Percentiles rank a stretch among this genome's conserved stretches.
These are phyloP conservation scores for Bruguiera hainesii DNA, from an alignment of 441 rosid genomes.

Conservation along the genomic window DNA sequence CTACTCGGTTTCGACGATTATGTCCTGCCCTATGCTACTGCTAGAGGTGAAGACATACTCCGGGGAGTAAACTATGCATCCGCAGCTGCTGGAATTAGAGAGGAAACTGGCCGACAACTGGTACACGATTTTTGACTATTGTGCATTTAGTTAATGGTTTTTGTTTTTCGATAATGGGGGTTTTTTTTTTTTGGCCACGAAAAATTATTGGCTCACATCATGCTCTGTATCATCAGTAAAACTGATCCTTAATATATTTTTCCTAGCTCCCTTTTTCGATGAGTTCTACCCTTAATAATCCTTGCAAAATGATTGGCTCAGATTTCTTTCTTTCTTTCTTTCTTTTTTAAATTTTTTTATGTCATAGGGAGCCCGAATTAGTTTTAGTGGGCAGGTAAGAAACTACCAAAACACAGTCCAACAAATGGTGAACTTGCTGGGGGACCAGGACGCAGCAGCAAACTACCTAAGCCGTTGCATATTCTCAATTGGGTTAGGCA, in stretches of 20 bases:
- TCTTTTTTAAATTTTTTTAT: too few species aligned
- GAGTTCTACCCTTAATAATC: not conserved
- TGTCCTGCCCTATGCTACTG: constrained; percentile 59
- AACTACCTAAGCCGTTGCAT: constrained; percentile 62
- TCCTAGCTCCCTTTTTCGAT: too few species aligned
- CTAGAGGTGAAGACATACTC: constrained; percentile 55
- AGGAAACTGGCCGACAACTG: constrained; percentile 83
- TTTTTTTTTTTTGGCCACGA: too few species aligned
- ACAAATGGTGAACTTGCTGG: constrained; percentile 58
- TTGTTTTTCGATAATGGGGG: too few species aligned
- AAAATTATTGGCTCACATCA: too few species aligned
- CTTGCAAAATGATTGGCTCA: not conserved
- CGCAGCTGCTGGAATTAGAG: constrained; percentile 88
- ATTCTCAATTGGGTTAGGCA: constrained; percentile 69
- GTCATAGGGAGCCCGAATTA: constrained; percentile 69
- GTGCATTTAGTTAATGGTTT: not conserved
- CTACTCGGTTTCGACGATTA: constrained; percentile 58
- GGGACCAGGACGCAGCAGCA: constrained; percentile 52
- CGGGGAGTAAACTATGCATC: constrained; percentile 84
- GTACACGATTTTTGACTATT: constrained; percentile 24
- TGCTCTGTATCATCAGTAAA: too few species aligned
- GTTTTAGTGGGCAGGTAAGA: constrained; percentile 67
- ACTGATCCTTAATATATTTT: too few species aligned
- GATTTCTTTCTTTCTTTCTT: not conserved
- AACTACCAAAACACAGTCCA: constrained; percentile 63